Evolutionary conservation across 1,284 basidiomycete species (phyloP).

Genomic region (Albatrellus sp.): DNA sequence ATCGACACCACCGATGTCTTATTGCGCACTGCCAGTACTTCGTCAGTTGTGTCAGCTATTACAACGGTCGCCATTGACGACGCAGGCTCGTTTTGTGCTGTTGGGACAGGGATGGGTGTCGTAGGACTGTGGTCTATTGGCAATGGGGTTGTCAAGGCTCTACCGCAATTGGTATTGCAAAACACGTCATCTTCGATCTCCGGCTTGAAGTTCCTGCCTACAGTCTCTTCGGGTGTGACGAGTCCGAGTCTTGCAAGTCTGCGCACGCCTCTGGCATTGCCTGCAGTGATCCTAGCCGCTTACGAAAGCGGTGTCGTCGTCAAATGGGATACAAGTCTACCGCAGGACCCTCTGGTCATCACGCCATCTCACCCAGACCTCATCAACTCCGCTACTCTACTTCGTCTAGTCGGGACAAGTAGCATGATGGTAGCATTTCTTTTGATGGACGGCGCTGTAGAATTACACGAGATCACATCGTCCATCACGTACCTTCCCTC

Average conservation of each 20-base stretch:
- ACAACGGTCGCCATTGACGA: slow-evolving; percentile 50
- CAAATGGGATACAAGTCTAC: slow-evolving; percentile 36
- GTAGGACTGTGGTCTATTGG: slow-evolving; percentile 45
- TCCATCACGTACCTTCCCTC: slow-evolving; percentile 23
- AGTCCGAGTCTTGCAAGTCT: slow-evolving; percentile 10
- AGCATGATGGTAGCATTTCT: slow-evolving; percentile 43
- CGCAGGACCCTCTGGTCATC: slow-evolving; percentile 27
- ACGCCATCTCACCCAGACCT: slow-evolving; percentile 30
- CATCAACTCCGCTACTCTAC: slow-evolving; percentile 34
- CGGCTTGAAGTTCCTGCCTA: slow-evolving; percentile 30
- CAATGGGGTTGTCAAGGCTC: slow-evolving; percentile 24
- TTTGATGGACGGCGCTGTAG: slow-evolving; percentile 50
- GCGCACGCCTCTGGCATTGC: slow-evolving; percentile 19
- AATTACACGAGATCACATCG: slow-evolving; percentile 36
- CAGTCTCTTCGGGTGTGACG: slow-evolving; percentile 10
- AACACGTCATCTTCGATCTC: slow-evolving; percentile 34
- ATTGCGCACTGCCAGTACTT: slow-evolving; percentile 33
- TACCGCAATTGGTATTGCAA: slow-evolving; percentile 34
- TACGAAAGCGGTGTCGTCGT: slow-evolving; percentile 47
- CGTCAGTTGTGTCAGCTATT: slow-evolving; percentile 32
- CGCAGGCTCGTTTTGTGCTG: slow-evolving; percentile 42
- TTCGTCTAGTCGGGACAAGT: slow-evolving; percentile 32
- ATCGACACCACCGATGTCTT: slow-evolving; percentile 42
- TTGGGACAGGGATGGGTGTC: slow-evolving; percentile 49
- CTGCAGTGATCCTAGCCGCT: slow-evolving; percentile 26